Evolutionary conservation across 148 eudicot genomes (phyloP), one percentile per base, ranked within the genome.

Genomic region (Persicaria maculosa): DNA sequence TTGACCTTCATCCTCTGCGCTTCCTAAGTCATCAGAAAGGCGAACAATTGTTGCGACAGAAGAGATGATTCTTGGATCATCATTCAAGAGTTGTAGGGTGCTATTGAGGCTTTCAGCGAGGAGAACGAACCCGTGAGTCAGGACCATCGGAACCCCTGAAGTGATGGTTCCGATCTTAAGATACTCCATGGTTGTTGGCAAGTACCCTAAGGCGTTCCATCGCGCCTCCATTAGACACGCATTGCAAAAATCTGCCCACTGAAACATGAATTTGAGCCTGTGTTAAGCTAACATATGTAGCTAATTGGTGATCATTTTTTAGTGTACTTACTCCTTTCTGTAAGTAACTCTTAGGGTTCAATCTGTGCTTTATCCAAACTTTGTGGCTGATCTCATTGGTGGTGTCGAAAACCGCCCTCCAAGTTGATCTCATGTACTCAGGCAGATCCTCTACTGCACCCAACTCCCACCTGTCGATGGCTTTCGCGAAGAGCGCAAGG

Each of bases 21-120:
- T 86, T 40, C 92, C 92, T 1, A 85, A 44, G 77, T 88, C 92
- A 74, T 88, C 84, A 83, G 86, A 86, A 40, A 88, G 85, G 2
- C 87, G 84, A 76, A 85, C 84, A 80, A 88, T 83, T 6, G 84
- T 68, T 2, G 88, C 90, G 0, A 83, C 67, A 9, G 79, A 73
- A 45, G 85, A 84, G 68, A 86, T 76, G 48, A 82, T 50, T 48
- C 44, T 76, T 1, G 88, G 92, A 48, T 86, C 74, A 57, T 80
- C 84, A 4, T 81, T 72, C 68, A 83, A 25, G 31, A 79, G 15
- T 3, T 64, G 47, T 15, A 79, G 16, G 11, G 75, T 82, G 1
- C 72, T 12, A 12, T 80, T 79, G 48, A 88, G 77, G 4, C 78
- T 83, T 67, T 86, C 54, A 0, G 88, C 88, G 0, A 86, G 74